Evolutionary conservation across 2,329 filamentous ascomycete genomes (phyloP).

Genomic region (Gnomoniopsis smithogilvyi): DNA sequence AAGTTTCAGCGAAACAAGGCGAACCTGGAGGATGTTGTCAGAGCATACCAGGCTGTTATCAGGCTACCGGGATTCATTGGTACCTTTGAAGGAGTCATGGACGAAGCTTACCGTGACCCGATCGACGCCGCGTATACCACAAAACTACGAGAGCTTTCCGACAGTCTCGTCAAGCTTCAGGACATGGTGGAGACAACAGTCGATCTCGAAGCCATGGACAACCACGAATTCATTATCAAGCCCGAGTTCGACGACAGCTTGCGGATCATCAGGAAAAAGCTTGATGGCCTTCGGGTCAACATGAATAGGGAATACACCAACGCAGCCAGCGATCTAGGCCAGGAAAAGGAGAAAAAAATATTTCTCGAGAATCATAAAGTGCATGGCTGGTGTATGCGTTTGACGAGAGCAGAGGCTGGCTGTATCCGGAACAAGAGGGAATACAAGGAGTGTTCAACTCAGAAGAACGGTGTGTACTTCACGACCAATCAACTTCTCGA

Average conservation of each 20-base stretch:
- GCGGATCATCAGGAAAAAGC: constrained; percentile 82
- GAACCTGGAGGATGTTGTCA: constrained; percentile 91
- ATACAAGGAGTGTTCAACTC: constrained; percentile 94
- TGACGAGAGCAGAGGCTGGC: constrained; percentile 86
- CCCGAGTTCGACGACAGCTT: constrained; percentile 92
- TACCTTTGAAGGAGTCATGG: constrained; percentile 90
- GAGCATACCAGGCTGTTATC: constrained; percentile 92
- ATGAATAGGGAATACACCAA: constrained; percentile 80
- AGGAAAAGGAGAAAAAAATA: constrained; percentile 97
- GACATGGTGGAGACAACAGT: constrained; percentile 99
- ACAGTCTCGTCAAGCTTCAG: constrained; percentile 79
- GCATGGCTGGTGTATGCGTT: constrained; percentile 93
- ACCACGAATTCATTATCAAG: constrained; percentile 98
- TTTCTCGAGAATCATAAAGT: constrained; percentile 96
- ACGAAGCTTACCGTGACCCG: constrained; percentile 85
- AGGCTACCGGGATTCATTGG: constrained; percentile 85
- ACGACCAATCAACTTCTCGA: constrained; percentile 80
- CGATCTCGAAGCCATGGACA: constrained; percentile 89
- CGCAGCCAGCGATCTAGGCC: constrained; percentile 76
- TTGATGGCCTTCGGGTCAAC: constrained; percentile 77
- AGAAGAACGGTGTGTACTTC: constrained; percentile 99
- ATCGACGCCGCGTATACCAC: constrained; percentile 84
- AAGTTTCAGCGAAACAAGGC: constrained; percentile 91
- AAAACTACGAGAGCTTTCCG: constrained; percentile 73
- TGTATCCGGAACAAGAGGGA: constrained; percentile 88